Conservation (phyloP, 768 basidiomycete genomes). For the Hemileccinum impolitum region DNA sequence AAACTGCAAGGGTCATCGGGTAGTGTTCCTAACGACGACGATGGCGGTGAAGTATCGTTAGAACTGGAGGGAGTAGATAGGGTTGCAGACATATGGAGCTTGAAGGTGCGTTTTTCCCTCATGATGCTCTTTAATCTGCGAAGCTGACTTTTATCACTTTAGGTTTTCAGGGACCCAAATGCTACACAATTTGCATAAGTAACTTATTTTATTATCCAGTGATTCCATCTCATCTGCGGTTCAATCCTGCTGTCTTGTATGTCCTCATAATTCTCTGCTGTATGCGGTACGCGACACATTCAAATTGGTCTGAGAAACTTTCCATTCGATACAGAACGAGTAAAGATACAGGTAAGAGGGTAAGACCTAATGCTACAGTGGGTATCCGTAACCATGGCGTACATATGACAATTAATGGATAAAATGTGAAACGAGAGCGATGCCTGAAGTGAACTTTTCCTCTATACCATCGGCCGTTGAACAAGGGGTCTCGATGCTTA, state of each 20-base stretch:
- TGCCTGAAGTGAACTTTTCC: neutral
- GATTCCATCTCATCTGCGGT: conserved; percentile 9
- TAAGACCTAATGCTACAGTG: conserved; percentile 3
- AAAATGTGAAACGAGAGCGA: neutral
- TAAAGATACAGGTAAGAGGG: conserved; percentile 21
- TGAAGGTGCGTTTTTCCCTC: conserved; percentile 49
- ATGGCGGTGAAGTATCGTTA: conserved; percentile 30
- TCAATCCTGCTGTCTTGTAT: conserved; percentile 9
- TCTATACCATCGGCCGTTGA: neutral
- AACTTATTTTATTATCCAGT: conserved; percentile 20
- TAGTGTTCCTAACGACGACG: conserved; percentile 36
- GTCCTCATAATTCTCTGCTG: conserved; percentile 5
- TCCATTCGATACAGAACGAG: conserved; percentile 18
- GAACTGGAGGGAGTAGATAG: conserved; percentile 40
- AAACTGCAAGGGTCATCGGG: conserved; percentile 59
- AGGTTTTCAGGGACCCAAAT: conserved; percentile 48
- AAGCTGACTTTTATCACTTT: neutral
- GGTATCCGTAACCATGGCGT: conserved; percentile 6
- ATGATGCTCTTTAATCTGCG: neutral
- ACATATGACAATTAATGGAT: conserved; percentile 2
- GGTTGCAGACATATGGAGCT: conserved; percentile 72
- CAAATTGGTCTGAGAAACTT: neutral
- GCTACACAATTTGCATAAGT: conserved; percentile 27
- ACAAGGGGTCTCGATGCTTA: conserved; percentile 1
- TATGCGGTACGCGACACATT: neutral